Percentiles rank a stretch among this genome's conserved stretches.
These are phyloP conservation scores for Talaromyces liani DNA, from an alignment of 495 filamentous ascomycete species.

Conservation along the genomic window DNA sequence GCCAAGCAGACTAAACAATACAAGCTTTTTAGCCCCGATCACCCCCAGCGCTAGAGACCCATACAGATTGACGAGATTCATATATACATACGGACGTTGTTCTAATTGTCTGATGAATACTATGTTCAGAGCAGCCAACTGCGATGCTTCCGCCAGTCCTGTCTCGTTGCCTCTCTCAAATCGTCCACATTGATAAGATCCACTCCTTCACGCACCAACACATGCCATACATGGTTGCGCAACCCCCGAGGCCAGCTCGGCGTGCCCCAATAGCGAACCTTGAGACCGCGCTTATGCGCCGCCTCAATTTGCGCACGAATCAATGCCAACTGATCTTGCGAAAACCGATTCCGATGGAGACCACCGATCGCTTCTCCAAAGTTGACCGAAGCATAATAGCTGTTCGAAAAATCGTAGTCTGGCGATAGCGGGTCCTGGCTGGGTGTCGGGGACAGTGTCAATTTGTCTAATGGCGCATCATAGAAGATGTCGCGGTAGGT, in stretches of 20 bases:
- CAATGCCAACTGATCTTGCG: conserved; percentile 40
- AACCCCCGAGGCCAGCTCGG: conserved; percentile 58
- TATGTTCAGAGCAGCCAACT: conserved; percentile 10
- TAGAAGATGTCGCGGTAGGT: conserved; percentile 46
- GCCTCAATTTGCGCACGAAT: conserved; percentile 51
- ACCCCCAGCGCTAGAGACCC: not conserved
- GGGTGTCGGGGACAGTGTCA: not conserved
- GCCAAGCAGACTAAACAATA: not conserved
- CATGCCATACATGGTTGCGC: conserved; percentile 60
- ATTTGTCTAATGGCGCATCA: conserved; percentile 37
- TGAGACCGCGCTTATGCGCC: conserved; percentile 55
- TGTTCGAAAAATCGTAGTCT: conserved; percentile 30
- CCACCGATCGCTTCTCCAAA: conserved; percentile 28
- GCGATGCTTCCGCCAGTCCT: conserved; percentile 15
- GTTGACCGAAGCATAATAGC: conserved; percentile 40
- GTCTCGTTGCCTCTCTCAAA: conserved; percentile 15
- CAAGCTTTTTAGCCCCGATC: not conserved
- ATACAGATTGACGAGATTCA: too few relatives aligned
- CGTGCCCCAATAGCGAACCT: conserved; percentile 61
- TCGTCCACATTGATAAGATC: conserved; percentile 11
- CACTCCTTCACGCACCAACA: conserved; percentile 56
- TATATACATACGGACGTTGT: not conserved
- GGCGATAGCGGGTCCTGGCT: conserved; percentile 8
- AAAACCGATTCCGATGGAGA: conserved; percentile 18
- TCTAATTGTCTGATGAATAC: not conserved